These are phyloP conservation scores for Colletotrichum zoysiae DNA, from an alignment of 2,329 filamentous ascomycete genomes.

Conservation along the genomic window DNA sequence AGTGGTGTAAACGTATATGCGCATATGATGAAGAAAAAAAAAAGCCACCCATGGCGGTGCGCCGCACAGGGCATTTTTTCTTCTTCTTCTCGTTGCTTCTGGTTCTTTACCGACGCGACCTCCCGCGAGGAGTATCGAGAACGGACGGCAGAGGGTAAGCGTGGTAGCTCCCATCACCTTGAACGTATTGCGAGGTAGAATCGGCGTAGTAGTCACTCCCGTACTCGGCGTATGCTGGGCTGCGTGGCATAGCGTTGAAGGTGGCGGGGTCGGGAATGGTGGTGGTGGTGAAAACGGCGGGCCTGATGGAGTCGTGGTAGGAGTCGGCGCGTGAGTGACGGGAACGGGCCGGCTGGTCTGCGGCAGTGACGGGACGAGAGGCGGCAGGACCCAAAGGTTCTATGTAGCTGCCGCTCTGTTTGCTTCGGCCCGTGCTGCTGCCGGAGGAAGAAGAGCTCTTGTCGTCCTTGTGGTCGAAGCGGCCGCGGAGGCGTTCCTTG, in stretches of 20 bases:
- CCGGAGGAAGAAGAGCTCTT: constrained; percentile 45
- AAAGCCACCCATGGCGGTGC: constrained; percentile 15
- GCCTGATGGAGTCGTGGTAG: constrained; percentile 19
- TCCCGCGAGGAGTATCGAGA: constrained; percentile 16
- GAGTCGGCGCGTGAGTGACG: constrained; percentile 23
- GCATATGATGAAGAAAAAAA: background rate
- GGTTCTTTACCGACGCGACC: constrained; percentile 16
- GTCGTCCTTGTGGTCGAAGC: constrained; percentile 51
- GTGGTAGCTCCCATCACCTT: constrained; percentile 52
- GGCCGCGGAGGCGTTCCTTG: constrained; percentile 53
- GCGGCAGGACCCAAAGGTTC: constrained; percentile 37
- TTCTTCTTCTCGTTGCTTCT: background rate
- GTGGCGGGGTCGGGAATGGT: constrained; percentile 35
- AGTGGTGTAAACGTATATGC: constrained; percentile 35
- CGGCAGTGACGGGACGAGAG: constrained; percentile 17
- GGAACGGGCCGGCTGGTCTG: constrained; percentile 5
- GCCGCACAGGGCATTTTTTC: constrained; percentile 31
- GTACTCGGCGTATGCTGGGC: constrained; percentile 44
- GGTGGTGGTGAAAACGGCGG: constrained; percentile 19
- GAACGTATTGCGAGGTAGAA: constrained; percentile 42
- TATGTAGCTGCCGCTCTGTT: constrained; percentile 48
- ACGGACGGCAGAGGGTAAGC: constrained; percentile 50
- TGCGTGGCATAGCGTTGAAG: constrained; percentile 50
- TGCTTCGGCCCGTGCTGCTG: constrained; percentile 42
- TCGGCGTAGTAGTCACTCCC: constrained; percentile 47